A percentile compares a stretch with the other conserved stretches of the same genome.
Conservation (phyloP, 305 asterid species). For the Solanum aculeatissimum region DNA sequence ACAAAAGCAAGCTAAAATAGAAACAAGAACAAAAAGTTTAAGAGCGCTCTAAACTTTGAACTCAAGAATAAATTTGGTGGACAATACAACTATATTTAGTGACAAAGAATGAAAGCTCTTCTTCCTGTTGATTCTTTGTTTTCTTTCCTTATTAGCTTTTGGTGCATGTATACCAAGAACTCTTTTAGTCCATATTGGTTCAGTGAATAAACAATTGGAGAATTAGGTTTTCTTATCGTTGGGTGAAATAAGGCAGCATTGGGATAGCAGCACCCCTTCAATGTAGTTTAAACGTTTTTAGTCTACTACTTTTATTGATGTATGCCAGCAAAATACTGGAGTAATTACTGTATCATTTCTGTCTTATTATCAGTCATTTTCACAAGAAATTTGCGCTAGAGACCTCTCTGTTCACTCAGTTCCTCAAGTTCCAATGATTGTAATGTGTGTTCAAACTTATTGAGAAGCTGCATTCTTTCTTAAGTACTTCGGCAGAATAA, state of each 20-base stretch:
- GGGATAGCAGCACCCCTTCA: background rate
- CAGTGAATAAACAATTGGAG: background rate
- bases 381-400: background rate
- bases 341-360: background rate
- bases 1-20: background rate
- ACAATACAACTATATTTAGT: background rate
- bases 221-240: background rate
- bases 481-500: background rate
- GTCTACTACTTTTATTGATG: background rate
- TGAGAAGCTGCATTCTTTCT: background rate
- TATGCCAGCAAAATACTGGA: background rate
- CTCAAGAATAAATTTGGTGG: background rate
- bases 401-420: background rate
- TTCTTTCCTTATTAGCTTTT: background rate
- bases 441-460: background rate
- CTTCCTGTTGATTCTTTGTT: background rate
- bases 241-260: background rate
- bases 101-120: background rate
- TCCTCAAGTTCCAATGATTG: background rate
- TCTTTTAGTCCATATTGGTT: background rate
- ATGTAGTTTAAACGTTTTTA: background rate
- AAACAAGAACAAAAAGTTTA: background rate
- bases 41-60: background rate
- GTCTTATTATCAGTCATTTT: background rate
- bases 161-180: background rate